These are phyloP conservation scores for Moesziomyces sp. DNA, from an alignment of 1,284 basidiomycete species.

Conservation along the genomic window DNA sequence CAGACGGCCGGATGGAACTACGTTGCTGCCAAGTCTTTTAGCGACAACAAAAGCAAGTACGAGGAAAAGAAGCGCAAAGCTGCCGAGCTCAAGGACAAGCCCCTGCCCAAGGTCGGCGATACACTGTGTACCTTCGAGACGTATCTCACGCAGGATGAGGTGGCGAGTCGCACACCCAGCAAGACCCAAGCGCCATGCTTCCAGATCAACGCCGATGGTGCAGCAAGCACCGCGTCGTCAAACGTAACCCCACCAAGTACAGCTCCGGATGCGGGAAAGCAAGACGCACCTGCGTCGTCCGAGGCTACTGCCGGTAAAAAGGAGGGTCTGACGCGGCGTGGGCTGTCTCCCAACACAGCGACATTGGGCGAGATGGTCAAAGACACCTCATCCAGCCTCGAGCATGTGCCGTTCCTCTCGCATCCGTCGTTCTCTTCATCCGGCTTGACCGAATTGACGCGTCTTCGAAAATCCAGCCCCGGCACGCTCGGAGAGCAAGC, in stretches of 20 bases:
- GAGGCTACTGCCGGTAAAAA: no score
- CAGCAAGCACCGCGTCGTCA: not conserved
- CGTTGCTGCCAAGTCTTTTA: conserved; percentile 19
- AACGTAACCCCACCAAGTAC: not conserved
- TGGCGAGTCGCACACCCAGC: conserved; percentile 20
- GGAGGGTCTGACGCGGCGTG: not conserved
- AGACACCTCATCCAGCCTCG: not conserved
- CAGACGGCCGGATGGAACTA: conserved; percentile 36
- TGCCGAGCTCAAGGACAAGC: conserved; percentile 14
- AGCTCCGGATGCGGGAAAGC: no score
- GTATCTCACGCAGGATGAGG: conserved; percentile 27
- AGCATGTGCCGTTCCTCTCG: not conserved
- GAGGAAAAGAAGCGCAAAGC: conserved; percentile 1
- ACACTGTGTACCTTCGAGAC: conserved; percentile 22
- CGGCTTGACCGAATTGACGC: not conserved
- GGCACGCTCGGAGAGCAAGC: no score
- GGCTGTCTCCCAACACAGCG: not conserved
- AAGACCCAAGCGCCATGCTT: conserved; percentile 18
- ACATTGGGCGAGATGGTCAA: not conserved
- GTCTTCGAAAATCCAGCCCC: not conserved
- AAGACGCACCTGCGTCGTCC: no score
- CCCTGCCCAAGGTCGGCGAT: conserved; percentile 27
- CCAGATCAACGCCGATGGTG: not conserved
- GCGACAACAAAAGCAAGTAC: conserved; percentile 11
- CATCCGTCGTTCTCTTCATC: not conserved